phyloP scores from a whole-genome alignment of 345 rosid species.

The Gossypium australe region DNA sequence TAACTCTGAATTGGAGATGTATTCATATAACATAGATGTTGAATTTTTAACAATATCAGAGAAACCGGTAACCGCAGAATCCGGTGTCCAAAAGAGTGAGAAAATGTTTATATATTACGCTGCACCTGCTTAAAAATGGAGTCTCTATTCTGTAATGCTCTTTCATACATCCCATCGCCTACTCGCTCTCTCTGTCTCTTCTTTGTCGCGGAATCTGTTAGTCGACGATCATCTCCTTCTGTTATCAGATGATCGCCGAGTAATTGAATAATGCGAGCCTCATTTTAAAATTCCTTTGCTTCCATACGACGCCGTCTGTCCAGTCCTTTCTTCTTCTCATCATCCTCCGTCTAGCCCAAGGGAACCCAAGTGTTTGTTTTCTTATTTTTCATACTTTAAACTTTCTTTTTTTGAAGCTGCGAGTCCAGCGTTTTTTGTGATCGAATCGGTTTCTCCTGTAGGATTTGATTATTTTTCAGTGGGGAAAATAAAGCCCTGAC shows the following conservation, averaged over 20 bases:
- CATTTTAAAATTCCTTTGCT: background rate
- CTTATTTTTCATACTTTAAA: no score
- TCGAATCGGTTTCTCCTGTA: constrained; percentile 19
- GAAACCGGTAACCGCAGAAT: constrained; percentile 21
- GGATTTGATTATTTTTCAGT: constrained; percentile 4
- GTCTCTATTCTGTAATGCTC: constrained; percentile 14
- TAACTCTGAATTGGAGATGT: no score
- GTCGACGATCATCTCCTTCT: constrained; percentile 25
- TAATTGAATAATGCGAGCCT: constrained; percentile 8
- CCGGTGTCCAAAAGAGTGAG: constrained; percentile 26
- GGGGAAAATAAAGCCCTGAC: background rate
- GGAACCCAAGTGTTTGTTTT: background rate
- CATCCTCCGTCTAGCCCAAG: background rate
- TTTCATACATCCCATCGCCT: constrained; percentile 35
- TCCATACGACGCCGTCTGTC: constrained; percentile 12
- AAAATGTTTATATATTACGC: background rate
- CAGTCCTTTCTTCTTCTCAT: background rate
- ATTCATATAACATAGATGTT: no score
- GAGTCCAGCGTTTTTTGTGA: background rate
- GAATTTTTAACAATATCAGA: background rate
- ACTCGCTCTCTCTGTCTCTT: constrained; percentile 9
- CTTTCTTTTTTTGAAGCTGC: background rate
- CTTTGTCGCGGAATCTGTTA: constrained; percentile 8
- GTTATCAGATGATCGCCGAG: constrained; percentile 9
- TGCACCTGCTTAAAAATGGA: constrained; percentile 14